Base-by-base conservation (phyloP, 805 yeast genomes). In the Tetrapisispora arboricola region DNA sequence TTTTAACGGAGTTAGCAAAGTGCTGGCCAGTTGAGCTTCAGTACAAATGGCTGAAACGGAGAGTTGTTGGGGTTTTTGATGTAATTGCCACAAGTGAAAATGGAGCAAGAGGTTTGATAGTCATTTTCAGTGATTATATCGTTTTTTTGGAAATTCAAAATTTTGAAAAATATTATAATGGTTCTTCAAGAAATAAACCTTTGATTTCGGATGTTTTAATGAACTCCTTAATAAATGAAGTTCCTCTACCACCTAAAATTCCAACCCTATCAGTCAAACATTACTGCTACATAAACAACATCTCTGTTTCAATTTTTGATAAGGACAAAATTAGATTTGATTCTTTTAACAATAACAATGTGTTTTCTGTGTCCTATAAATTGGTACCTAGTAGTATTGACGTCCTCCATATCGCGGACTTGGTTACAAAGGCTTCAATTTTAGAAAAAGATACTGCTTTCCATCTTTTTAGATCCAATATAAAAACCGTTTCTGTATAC, bases 21-120 rank as follows among this genome's bases (percentile, higher is more conserved):
- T 78, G 76, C 11, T 88, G 96, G 96, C 97, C 97, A 0, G 63
- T 75, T 0, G 88, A 81, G 48, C 66, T 90, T 19, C 94, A 84
- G 47, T 80, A 78, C 54, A 95, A 94, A 17, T 88, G 96, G 96
- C 58, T 86, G 22, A 74, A 80, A 28, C 69, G 97, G 46, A 72
- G 94, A 44, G 92, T 90, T 3, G 87, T 90, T 10, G 82, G 90
- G 0, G 79, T 88, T 2, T 70, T 71, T 47, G 81, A 75, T 43
- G 69, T 70, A 1, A 50, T 58, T 6, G 67, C 69, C 41, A 49
- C 64, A 1, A 43, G 45, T 6, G 57, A 61, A 13, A 46, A 57
- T 5, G 51, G 60, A 22, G 13, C 27, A 8, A 57, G 68, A 36
- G 80, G 78, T 31, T 71, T 86, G 6, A 60, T 87, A 33, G 78